Conservation (phyloP, 139 green algal species). For the Chlorella sp. region DNA sequence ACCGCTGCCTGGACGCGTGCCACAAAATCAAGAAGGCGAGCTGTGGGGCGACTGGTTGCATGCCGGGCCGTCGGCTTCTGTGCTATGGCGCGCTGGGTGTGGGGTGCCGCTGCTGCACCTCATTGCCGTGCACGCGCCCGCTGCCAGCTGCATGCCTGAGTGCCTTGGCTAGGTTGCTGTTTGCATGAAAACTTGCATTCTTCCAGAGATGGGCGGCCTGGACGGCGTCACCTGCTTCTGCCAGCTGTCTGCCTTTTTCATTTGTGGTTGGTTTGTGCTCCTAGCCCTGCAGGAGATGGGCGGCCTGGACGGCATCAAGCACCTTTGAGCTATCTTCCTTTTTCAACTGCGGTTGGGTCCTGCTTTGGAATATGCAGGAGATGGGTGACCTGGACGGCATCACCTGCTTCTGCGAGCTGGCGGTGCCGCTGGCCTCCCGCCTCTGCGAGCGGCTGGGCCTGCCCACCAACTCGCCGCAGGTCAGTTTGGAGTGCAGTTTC, state of each 20-base stretch:
- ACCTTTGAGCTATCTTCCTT: background rate
- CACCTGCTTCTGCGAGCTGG: constrained; percentile 90
- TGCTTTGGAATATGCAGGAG: too few species aligned
- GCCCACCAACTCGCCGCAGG: constrained; percentile 56
- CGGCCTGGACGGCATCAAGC: background rate
- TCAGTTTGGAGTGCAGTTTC: constrained; percentile 3
- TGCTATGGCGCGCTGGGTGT: too few species aligned
- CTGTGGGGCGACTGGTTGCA: too few species aligned
- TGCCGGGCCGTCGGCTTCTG: too few species aligned
- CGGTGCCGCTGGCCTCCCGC: constrained; percentile 80
- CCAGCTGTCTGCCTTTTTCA: constrained; percentile 61
- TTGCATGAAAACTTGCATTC: too few species aligned
- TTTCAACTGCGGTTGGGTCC: too few species aligned
- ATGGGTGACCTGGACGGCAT: constrained; percentile 85
- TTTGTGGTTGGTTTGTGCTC: background rate
- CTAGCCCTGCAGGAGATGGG: background rate
- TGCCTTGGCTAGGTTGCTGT: too few species aligned
- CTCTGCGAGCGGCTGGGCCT: constrained; percentile 84
- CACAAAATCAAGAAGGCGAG: constrained; percentile 50
- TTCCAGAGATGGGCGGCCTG: constrained; percentile 68
- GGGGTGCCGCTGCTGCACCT: too few species aligned
- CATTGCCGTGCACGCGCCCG: too few species aligned
- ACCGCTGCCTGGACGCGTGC: constrained; percentile 70
- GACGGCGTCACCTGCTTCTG: constrained; percentile 90
- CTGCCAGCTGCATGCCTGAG: too few species aligned